phyloP scores from a whole-genome alignment of 2,329 filamentous ascomycete species.

The Aspergillus pseudoterreus region DNA sequence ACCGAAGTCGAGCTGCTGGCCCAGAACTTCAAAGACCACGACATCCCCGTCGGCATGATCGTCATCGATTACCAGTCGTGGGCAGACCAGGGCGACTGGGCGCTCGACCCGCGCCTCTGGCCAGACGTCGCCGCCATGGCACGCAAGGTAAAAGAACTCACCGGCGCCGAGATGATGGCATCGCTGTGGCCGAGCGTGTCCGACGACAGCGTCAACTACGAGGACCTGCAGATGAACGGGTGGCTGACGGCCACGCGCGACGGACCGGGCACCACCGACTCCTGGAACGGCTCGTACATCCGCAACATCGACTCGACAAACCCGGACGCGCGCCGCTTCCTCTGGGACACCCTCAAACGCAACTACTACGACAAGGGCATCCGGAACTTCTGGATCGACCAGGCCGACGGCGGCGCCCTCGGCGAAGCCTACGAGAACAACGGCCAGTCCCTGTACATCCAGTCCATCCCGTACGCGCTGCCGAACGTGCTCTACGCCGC shows the following conservation, averaged over 20 bases:
- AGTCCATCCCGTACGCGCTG: constrained; percentile 27
- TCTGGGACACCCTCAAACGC: constrained; percentile 55
- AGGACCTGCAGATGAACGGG: constrained; percentile 57
- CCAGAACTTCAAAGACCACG: constrained; percentile 50
- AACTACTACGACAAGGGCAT: constrained; percentile 61
- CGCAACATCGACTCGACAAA: constrained; percentile 60
- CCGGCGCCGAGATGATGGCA: constrained; percentile 59
- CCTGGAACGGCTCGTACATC: constrained; percentile 54
- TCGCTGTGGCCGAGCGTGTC: constrained; percentile 65
- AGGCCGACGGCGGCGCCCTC: constrained; percentile 51
- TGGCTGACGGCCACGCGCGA: constrained; percentile 56
- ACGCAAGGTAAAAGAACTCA: constrained; percentile 51
- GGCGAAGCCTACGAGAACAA: constrained; percentile 36
- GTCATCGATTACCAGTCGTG: constrained; percentile 65
- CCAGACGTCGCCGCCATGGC: constrained; percentile 63
- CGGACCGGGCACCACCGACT: constrained; percentile 54
- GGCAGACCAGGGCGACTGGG: constrained; percentile 62
- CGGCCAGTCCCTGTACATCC: constrained; percentile 50
- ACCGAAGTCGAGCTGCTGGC: constrained; percentile 58
- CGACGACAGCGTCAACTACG: constrained; percentile 53
- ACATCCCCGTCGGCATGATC: constrained; percentile 59
- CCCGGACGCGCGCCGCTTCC: constrained; percentile 51
- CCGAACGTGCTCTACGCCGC: constrained; percentile 52
- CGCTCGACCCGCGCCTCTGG: constrained; percentile 59
- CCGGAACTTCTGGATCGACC: constrained; percentile 63